phyloP scores from a whole-genome alignment of 176 grass and related monocot species.

The Leersia perrieri region DNA sequence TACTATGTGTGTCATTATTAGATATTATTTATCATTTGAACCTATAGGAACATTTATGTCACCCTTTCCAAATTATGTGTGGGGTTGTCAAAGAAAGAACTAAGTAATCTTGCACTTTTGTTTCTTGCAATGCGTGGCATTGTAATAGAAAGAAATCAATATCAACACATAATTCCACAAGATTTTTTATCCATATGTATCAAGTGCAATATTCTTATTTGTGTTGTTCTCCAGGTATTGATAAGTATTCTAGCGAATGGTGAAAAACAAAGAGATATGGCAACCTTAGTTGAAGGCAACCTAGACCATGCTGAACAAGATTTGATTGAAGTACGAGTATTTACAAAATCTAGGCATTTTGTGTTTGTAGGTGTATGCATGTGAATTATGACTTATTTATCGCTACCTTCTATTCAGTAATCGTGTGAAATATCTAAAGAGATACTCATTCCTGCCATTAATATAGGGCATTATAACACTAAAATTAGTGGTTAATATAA shows the following conservation, averaged over 20 bases:
- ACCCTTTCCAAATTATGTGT: not conserved
- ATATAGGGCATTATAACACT: too few relatives aligned
- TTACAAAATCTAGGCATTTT: conserved; percentile 12
- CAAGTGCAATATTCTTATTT: conserved; percentile 20
- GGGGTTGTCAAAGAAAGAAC: not conserved
- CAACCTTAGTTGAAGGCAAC: conserved; percentile 48
- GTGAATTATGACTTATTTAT: not conserved
- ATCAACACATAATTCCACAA: not conserved
- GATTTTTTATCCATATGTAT: not conserved
- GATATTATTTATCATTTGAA: not conserved
- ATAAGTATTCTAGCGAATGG: conserved; percentile 56
- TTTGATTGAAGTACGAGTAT: conserved; percentile 54
- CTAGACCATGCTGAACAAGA: conserved; percentile 46
- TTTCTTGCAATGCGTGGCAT: too few relatives aligned
- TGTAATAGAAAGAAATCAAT: too few relatives aligned
- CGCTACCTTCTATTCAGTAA: not conserved
- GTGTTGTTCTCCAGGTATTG: conserved; percentile 45
- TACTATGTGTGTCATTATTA: not conserved
- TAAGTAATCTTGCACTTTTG: not conserved
- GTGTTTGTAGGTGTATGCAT: not conserved
- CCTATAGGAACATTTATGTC: not conserved
- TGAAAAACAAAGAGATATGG: conserved; percentile 57
- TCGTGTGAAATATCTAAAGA: conserved; percentile 11
- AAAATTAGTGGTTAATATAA: too few relatives aligned
- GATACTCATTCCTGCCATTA: too few relatives aligned